Percentiles rank a stretch among this genome's conserved stretches.
Evolutionary conservation across 148 eudicot genomes (phyloP).

Genomic region (Vaccinium myrtillus): DNA sequence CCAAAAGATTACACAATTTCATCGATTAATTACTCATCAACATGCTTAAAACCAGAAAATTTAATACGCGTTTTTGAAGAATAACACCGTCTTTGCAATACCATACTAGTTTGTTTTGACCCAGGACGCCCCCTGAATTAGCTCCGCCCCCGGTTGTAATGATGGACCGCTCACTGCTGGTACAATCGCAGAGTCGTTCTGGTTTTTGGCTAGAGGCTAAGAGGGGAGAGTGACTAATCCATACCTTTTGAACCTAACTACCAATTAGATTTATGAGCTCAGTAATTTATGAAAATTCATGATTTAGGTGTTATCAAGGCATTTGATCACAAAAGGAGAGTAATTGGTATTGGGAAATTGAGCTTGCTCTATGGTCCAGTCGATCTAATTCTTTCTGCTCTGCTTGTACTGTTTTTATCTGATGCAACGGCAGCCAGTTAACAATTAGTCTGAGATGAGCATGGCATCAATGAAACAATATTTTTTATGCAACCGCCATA

Average conservation of each 20-base stretch:
- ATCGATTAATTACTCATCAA: too few relatives aligned
- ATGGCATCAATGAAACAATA: not conserved
- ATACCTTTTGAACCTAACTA: not conserved
- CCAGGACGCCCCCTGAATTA: too few relatives aligned
- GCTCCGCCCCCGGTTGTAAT: too few relatives aligned
- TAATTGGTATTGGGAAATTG: not conserved
- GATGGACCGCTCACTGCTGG: not conserved
- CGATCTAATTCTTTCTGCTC: not conserved
- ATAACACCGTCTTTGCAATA: too few relatives aligned
- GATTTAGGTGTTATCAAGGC: not conserved
- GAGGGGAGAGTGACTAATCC: not conserved
- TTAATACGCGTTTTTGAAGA: too few relatives aligned
- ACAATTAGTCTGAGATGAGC: not conserved
- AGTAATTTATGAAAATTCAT: not conserved
- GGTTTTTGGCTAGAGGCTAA: not conserved
- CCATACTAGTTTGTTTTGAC: too few relatives aligned
- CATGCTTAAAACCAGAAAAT: too few relatives aligned
- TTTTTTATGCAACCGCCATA: not conserved
- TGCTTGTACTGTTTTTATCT: not conserved
- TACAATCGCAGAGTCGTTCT: not conserved
- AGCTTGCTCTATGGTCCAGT: not conserved
- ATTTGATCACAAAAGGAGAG: not conserved
- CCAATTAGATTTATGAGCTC: not conserved
- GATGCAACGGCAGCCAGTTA: not conserved
- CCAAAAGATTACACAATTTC: too few relatives aligned